Conservation (phyloP, 345 rosid species). For the Lagerstroemia speciosa region DNA sequence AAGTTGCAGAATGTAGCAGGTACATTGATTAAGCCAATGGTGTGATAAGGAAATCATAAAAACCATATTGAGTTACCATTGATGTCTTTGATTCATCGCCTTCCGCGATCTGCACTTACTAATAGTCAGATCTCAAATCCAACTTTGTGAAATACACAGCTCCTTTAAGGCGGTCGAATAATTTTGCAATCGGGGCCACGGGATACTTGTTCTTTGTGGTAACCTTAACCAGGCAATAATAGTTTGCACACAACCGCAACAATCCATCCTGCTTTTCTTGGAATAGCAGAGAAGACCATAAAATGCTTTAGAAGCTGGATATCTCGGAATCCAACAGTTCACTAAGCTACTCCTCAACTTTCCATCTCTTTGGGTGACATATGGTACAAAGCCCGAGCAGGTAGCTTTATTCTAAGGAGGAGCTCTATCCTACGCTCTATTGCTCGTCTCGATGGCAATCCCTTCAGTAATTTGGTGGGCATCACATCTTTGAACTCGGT, state of each 20-base stretch:
- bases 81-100: too few species aligned
- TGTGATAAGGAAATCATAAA: too few species aligned
- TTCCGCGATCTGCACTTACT: too few species aligned
- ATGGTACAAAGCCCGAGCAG: neutral
- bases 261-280: neutral
- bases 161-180: neutral
- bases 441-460: neutral
- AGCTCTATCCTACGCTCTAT: neutral
- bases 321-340: neutral
- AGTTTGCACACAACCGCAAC: neutral
- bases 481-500: neutral
- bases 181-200: neutral
- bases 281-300: neutral
- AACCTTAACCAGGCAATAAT: neutral
- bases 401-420: neutral
- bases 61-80: too few species aligned
- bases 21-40: too few species aligned
- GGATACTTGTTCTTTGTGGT: neutral
- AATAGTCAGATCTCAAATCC: neutral
- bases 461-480: neutral
- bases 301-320: neutral
- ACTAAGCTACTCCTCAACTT: neutral
- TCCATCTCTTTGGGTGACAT: neutral
- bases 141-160: neutral
- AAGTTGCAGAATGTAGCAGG: too few species aligned